Evolutionary conservation across 495 filamentous ascomycete genomes (phyloP).

Genomic region (Apiosordaria backusii): DNA sequence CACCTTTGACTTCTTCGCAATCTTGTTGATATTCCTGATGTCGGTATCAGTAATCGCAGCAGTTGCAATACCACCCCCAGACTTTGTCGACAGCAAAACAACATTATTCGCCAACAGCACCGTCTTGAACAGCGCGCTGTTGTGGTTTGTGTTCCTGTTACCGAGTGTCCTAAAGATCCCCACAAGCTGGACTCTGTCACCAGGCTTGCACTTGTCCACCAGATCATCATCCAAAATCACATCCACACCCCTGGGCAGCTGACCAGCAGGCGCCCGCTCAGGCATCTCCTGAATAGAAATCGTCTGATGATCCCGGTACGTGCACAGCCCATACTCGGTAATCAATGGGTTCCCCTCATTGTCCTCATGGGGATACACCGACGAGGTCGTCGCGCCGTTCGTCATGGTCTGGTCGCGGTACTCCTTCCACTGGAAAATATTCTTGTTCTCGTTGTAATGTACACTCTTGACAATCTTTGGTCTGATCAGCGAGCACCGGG

Average conservation of each 20-base stretch:
- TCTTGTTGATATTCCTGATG: slow-evolving; percentile 97
- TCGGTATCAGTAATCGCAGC: slow-evolving; percentile 95
- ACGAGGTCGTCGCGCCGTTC: slow-evolving; percentile 77
- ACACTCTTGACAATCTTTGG: slow-evolving; percentile 98
- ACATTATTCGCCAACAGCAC: slow-evolving; percentile 92
- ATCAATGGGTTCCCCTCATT: slow-evolving; percentile 75
- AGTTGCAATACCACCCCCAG: slow-evolving; percentile 88
- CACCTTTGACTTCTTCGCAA: slow-evolving; percentile 90
- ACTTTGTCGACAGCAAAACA: slow-evolving; percentile 92
- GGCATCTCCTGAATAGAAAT: slow-evolving; percentile 99
- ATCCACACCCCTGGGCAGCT: slow-evolving; percentile 95
- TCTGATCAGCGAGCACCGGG: slow-evolving; percentile 88
- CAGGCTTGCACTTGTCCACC: slow-evolving; percentile 91
- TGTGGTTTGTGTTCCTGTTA: slow-evolving; percentile 84
- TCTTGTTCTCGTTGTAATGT: slow-evolving; percentile 83
- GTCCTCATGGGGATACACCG: slow-evolving; percentile 93
- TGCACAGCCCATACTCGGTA: slow-evolving; percentile 94
- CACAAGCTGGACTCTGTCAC: slow-evolving; percentile 92
- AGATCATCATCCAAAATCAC: slow-evolving; percentile 96
- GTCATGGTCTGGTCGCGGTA: slow-evolving; percentile 97
- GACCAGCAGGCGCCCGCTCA: slow-evolving; percentile 90
- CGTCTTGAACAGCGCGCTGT: slow-evolving; percentile 89
- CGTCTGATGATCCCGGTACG: slow-evolving; percentile 94
- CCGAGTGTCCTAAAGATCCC: slow-evolving; percentile 91
- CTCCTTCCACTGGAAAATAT: slow-evolving; percentile 76